phyloP scores from a whole-genome alignment of 805 yeast species.

The Metschnikowia lunata region DNA sequence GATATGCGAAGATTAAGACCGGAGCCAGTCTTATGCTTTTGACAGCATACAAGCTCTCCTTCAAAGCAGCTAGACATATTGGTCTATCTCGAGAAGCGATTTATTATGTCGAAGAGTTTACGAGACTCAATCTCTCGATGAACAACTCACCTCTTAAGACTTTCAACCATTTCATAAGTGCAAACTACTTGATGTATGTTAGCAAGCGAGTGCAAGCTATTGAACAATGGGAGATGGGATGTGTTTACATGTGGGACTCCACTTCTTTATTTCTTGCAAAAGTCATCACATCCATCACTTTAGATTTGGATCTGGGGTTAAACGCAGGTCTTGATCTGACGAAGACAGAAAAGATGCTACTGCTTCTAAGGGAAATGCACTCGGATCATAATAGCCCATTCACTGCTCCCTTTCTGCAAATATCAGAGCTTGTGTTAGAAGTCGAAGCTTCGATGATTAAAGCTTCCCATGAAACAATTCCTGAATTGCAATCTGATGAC shows the following conservation, averaged over 20 bases:
- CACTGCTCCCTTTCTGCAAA: slow-evolving; percentile 1
- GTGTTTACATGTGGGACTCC: slow-evolving; percentile 1
- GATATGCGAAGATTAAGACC: slow-evolving; percentile 30
- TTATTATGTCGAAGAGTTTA: slow-evolving; percentile 50
- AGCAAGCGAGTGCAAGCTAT: slow-evolving; percentile 9
- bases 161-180: slow-evolving; percentile 15
- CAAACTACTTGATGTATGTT: slow-evolving; percentile 13
- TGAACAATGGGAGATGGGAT: not conserved
- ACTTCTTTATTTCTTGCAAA: slow-evolving; percentile 1
- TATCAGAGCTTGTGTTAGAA: slow-evolving; percentile 2
- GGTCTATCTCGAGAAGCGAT: slow-evolving; percentile 60
- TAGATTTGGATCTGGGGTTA: not conserved
- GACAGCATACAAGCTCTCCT: slow-evolving; percentile 35
- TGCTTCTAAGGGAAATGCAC: not conserved
- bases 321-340: not conserved
- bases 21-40: slow-evolving; percentile 32
- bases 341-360: not conserved
- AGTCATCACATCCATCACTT: not conserved
- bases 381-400: not conserved
- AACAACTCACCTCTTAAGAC: slow-evolving; percentile 19
- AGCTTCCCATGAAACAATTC: too few relatives aligned
- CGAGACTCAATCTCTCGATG: slow-evolving; percentile 29
- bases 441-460: not conserved
- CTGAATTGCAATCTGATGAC: not conserved
- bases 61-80: slow-evolving; percentile 39